phyloP scores from a whole-genome alignment of 192 early-diverging fungal genomes.

The Umbelopsis ramanniana region DNA sequence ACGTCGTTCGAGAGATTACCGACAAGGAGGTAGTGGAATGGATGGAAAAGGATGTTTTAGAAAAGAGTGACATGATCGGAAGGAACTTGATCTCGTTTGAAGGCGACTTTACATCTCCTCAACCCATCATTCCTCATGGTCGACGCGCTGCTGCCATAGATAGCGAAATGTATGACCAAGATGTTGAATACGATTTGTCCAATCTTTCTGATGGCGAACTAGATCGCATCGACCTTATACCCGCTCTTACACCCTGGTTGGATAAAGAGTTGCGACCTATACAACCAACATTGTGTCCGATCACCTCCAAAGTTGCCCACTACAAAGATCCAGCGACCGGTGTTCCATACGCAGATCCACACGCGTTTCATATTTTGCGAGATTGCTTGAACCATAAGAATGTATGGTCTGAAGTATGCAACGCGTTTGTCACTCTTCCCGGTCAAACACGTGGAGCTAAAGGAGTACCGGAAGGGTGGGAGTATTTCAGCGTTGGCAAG shows the following conservation, averaged over 20 bases:
- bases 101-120: slow-evolving; percentile 30
- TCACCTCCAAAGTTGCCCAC: slow-evolving; percentile 63
- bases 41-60: slow-evolving; percentile 25
- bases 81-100: slow-evolving; percentile 53
- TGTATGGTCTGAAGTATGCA: slow-evolving; percentile 51
- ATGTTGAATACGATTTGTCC: slow-evolving; percentile 10
- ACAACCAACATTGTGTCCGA: slow-evolving; percentile 49
- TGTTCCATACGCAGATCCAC: slow-evolving; percentile 64
- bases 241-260: slow-evolving; percentile 27
- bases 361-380: slow-evolving; percentile 58
- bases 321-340: slow-evolving; percentile 62
- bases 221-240: slow-evolving; percentile 34
- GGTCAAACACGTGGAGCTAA: slow-evolving; percentile 24
- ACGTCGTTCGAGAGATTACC: slow-evolving; percentile 4
- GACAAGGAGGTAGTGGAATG: slow-evolving; percentile 16
- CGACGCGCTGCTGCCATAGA: background rate
- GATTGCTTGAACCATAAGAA: slow-evolving; percentile 50
- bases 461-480: slow-evolving; percentile 37
- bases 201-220: slow-evolving; percentile 29
- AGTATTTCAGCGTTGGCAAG: background rate
- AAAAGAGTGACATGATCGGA: slow-evolving; percentile 47
- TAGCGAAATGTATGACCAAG: background rate
- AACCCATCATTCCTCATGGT: slow-evolving; percentile 8
- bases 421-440: slow-evolving; percentile 7
- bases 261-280: slow-evolving; percentile 27